These are phyloP conservation scores for Polygonum aviculare DNA, from an alignment of 148 eudicot genomes.

Conservation along the genomic window DNA sequence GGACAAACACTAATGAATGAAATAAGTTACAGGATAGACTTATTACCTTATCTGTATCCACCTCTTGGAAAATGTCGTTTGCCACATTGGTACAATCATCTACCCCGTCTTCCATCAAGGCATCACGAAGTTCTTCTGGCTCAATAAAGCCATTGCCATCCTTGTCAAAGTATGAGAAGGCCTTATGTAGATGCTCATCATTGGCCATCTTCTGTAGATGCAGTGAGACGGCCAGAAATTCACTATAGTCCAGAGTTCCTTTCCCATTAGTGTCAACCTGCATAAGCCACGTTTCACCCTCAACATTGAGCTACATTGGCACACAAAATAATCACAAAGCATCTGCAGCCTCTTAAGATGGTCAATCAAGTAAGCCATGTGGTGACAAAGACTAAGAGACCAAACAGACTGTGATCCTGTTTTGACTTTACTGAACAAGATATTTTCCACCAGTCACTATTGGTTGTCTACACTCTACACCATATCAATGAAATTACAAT, in stretches of 20 bases:
- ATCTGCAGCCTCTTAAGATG: background rate
- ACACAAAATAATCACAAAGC: background rate
- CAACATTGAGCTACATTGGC: background rate
- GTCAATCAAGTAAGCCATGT: background rate
- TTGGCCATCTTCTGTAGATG: conserved; percentile 79
- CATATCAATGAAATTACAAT: background rate
- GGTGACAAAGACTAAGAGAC: background rate
- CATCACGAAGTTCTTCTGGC: conserved; percentile 73
- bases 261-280: conserved; percentile 81
- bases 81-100: conserved; percentile 64
- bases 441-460: background rate
- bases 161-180: conserved; percentile 88
- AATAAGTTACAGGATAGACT: background rate
- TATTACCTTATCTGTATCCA: conserved; percentile 91
- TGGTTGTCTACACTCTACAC: background rate
- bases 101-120: conserved; percentile 75
- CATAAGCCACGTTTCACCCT: background rate
- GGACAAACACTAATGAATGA: background rate
- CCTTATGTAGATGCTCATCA: conserved; percentile 87
- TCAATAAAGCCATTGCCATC: conserved; percentile 80
- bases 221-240: conserved; percentile 76
- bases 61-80: conserved; percentile 87
- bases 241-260: conserved; percentile 81
- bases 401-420: background rate
- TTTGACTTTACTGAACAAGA: background rate